Percentiles rank a stretch among this genome's conserved stretches.
phyloP scores from a whole-genome alignment of 306 rosid genomes.

The Nissolia schottii region DNA sequence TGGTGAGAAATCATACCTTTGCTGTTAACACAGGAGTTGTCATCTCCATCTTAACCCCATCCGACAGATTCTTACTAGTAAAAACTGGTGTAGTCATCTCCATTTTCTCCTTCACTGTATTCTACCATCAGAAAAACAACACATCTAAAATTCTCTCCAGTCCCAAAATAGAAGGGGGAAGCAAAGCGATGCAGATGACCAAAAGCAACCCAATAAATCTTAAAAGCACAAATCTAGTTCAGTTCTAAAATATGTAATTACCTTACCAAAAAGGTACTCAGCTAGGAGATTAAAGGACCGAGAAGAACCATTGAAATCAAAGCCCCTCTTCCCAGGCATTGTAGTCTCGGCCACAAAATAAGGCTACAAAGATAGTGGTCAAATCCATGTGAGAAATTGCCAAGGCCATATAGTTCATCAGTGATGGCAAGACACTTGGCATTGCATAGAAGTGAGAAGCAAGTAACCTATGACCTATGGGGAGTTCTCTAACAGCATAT shows the following conservation, averaged over 20 bases:
- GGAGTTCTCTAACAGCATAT: too few species aligned
- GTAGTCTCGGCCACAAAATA: slow-evolving; percentile 84
- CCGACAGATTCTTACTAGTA: slow-evolving; percentile 58
- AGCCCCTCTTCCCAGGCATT: slow-evolving; percentile 88
- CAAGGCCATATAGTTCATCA: too few species aligned
- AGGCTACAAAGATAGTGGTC: slow-evolving; percentile 51
- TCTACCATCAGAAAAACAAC: slow-evolving; percentile 45
- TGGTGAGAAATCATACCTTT: slow-evolving; percentile 44
- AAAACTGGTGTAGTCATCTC: slow-evolving; percentile 95
- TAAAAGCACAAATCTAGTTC: neutral
- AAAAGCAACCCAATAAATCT: neutral
- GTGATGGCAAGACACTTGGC: slow-evolving; percentile 4
- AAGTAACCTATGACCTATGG: too few species aligned
- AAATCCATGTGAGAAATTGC: too few species aligned
- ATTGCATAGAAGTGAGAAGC: neutral
- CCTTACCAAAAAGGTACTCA: slow-evolving; percentile 96
- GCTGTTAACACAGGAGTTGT: slow-evolving; percentile 84
- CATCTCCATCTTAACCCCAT: slow-evolving; percentile 88
- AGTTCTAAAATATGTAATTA: slow-evolving; percentile 33
- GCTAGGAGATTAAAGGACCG: slow-evolving; percentile 84
- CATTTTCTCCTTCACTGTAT: slow-evolving; percentile 70
- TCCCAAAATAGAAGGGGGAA: slow-evolving; percentile 5
- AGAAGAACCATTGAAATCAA: slow-evolving; percentile 74
- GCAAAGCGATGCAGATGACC: neutral
- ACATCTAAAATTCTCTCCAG: neutral